phyloP scores from a whole-genome alignment of 495 filamentous ascomycete species.

The Trichoderma orchidacearum region DNA sequence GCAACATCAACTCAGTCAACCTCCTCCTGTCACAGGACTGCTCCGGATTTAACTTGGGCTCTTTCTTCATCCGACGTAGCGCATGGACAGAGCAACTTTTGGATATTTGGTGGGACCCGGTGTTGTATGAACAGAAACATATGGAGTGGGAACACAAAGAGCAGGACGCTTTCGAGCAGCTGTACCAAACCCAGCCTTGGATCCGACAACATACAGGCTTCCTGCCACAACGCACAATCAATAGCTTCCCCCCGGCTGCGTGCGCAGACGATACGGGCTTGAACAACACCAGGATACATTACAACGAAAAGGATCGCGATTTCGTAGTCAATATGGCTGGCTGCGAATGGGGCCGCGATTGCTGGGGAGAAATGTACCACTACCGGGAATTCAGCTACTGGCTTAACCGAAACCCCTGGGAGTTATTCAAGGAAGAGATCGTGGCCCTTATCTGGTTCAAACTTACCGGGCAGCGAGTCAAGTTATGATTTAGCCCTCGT shows the following conservation, averaged over 20 bases:
- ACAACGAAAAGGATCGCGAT: slow-evolving; percentile 71
- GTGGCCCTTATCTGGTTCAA: slow-evolving; percentile 38
- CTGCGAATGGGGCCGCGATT: slow-evolving; percentile 92
- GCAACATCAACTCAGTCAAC: slow-evolving; percentile 60
- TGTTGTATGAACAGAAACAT: slow-evolving; percentile 95
- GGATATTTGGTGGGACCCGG: slow-evolving; percentile 98
- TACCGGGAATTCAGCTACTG: slow-evolving; percentile 80
- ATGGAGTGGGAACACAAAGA: slow-evolving; percentile 99
- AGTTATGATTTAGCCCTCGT: slow-evolving; percentile 16
- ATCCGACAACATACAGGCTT: slow-evolving; percentile 80
- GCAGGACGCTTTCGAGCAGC: slow-evolving; percentile 84
- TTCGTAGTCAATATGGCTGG: slow-evolving; percentile 99
- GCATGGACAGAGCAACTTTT: slow-evolving; percentile 84
- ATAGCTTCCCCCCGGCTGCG: slow-evolving; percentile 83
- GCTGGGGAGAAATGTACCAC: slow-evolving; percentile 93
- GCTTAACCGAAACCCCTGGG: slow-evolving; percentile 72
- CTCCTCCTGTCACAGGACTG: slow-evolving; percentile 90
- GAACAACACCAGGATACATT: slow-evolving; percentile 67
- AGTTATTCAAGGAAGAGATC: slow-evolving; percentile 50
- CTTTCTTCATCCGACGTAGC: slow-evolving; percentile 78
- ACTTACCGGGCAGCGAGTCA: slow-evolving; percentile 40
- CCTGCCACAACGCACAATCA: slow-evolving; percentile 82
- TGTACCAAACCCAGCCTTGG: slow-evolving; percentile 89
- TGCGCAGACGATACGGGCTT: slow-evolving; percentile 50
- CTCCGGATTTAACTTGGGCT: slow-evolving; percentile 89